Base-by-base conservation (phyloP, 2,329 filamentous ascomycete genomes). In the Paecilomyces sp. region DNA sequence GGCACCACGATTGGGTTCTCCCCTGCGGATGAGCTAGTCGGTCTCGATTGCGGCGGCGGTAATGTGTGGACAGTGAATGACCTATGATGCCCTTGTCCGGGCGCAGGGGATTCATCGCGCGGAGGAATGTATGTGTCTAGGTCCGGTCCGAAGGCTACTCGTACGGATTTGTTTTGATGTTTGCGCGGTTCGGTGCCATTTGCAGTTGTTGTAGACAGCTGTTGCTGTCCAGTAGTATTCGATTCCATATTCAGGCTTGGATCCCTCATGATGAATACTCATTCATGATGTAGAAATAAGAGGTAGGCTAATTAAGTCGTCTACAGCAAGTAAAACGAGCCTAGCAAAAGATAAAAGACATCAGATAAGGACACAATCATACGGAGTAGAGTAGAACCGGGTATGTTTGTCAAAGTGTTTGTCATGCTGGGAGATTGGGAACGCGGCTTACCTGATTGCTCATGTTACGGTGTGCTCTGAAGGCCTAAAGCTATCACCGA, bases 111-210 rank as follows among this genome's bases (percentile, higher is more conserved):
- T 57, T 64, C 65, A 55, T 74, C 70, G 62, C 70, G 71, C 31
- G 70, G 65, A 60, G 69, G 71, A 55, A 76, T 75, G 30, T 71
- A 68, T 2, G 70, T 72, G 63, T 76, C 73, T 34, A 74, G 60
- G 15, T 74, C 72, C 3, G 74, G 73, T 56, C 72, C 74, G 60
- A 76, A 76, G 25, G 73, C 72, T 53, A 76, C 74, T 54, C 74
- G 73, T 31, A 69, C 73, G 9, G 71, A 70, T 63, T 73, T 75
- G 54, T 66, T 64, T 34, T 62, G 64, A 33, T 63, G 70, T 58
- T 68, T 71, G 60, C 72, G 70, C 53, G 70, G 66, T 63, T 71
- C 72, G 50, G 57, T 47, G 36, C 64, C 64, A 30, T 70, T 69
- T 54, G 66, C 65, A 62, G 68, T 73, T 22, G 68, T 73, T 22